Conservation (phyloP, 192 early-diverging fungal species). For the Phlyctochytrium planicorne region DNA sequence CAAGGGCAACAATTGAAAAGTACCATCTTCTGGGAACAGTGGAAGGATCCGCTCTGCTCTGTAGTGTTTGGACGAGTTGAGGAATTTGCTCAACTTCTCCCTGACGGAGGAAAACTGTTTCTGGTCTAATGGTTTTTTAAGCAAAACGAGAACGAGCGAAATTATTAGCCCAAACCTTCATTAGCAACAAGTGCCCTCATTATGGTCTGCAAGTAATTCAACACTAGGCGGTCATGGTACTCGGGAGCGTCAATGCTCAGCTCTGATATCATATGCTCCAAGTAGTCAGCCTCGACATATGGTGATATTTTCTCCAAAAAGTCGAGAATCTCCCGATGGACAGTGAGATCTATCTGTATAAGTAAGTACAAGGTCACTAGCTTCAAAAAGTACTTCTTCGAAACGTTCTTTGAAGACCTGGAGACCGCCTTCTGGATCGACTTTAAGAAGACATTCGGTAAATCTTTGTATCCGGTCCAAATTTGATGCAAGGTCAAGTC, state of each 20-base stretch:
- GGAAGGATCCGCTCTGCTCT: conserved; percentile 72
- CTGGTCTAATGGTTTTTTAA: too few relatives aligned
- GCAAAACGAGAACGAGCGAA: neutral
- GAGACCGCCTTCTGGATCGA: conserved; percentile 56
- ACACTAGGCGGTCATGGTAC: conserved; percentile 78
- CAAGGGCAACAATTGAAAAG: neutral
- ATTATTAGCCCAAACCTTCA: conserved; percentile 3
- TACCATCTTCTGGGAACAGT: conserved; percentile 71
- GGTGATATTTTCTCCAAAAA: conserved; percentile 69
- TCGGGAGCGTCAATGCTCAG: conserved; percentile 65
- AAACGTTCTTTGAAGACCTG: conserved; percentile 52
- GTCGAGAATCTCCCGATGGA: conserved; percentile 41
- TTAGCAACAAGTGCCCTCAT: conserved; percentile 29
- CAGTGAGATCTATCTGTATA: conserved; percentile 26
- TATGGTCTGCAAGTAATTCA: conserved; percentile 74
- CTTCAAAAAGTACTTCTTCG: conserved; percentile 28
- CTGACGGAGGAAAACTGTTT: conserved; percentile 29
- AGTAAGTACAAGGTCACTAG: neutral
- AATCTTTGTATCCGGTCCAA: conserved; percentile 84
- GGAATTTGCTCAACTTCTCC: conserved; percentile 61
- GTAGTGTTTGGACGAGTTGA: conserved; percentile 70
- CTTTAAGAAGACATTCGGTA: conserved; percentile 73
- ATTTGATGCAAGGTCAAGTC: conserved; percentile 67
- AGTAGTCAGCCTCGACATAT: conserved; percentile 70
- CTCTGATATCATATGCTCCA: conserved; percentile 77